Evolutionary conservation across 2,329 filamentous ascomycete species (phyloP).

Genomic region (Neonectria faginata): DNA sequence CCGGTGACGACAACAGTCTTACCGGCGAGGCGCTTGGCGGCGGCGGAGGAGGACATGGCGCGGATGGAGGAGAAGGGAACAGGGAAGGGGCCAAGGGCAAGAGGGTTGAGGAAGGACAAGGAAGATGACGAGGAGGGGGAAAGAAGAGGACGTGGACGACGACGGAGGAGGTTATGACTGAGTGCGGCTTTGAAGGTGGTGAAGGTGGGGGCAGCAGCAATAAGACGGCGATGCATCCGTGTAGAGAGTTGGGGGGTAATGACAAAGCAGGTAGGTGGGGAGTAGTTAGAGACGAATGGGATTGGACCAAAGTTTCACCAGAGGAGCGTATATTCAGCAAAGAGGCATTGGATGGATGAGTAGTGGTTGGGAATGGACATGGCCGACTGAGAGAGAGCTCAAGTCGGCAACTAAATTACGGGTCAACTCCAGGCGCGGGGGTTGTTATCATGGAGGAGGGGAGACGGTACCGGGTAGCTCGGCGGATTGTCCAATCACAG

Average conservation of each 20-base stretch:
- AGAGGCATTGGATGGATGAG: not conserved
- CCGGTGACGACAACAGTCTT: conserved; percentile 95
- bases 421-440: not conserved
- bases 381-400: not conserved
- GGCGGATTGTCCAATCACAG: conserved; percentile 32
- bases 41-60: conserved; percentile 67
- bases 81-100: conserved; percentile 6
- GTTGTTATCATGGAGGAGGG: not conserved
- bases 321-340: not conserved
- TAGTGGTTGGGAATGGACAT: not conserved
- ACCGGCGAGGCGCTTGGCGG: conserved; percentile 86
- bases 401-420: not conserved
- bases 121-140: not conserved
- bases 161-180: conserved; percentile 15
- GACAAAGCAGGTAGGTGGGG: conserved; percentile 27
- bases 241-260: conserved; percentile 19
- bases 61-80: conserved; percentile 33
- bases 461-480: conserved; percentile 22
- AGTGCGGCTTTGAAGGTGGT: conserved; percentile 27
- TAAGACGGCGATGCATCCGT: conserved; percentile 38
- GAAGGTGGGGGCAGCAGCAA: conserved; percentile 34
- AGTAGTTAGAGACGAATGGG: conserved; percentile 18
- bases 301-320: conserved; percentile 5
- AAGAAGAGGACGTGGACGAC: conserved; percentile 23
- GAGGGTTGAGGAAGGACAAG: conserved; percentile 8